A percentile compares a stretch with the other conserved stretches of the same genome.
Evolutionary conservation across 2,329 filamentous ascomycete species (phyloP).

Genomic region (Fusarium sp.): DNA sequence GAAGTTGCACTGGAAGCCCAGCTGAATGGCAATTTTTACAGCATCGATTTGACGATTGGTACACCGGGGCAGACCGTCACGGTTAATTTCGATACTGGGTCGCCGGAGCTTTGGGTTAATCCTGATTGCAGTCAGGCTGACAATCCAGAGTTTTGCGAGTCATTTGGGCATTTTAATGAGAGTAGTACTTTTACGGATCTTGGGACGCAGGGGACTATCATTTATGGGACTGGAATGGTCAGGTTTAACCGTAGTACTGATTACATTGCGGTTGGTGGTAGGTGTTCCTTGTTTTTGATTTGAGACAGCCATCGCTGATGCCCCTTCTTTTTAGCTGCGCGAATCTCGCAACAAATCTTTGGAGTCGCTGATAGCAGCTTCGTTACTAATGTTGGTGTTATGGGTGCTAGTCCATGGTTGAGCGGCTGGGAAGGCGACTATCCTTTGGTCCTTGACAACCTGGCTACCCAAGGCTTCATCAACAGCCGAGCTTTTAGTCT

Average conservation of each 20-base stretch:
- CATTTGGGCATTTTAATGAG: slow-evolving; percentile 46
- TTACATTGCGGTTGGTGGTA: slow-evolving; percentile 47
- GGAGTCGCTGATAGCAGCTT: slow-evolving; percentile 49
- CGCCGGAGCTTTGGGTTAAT: slow-evolving; percentile 56
- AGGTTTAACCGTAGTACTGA: slow-evolving; percentile 49
- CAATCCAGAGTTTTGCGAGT: slow-evolving; percentile 43
- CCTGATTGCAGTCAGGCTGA: slow-evolving; percentile 49
- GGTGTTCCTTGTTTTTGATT: too few relatives aligned
- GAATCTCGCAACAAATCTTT: slow-evolving; percentile 49
- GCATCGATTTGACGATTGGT: slow-evolving; percentile 51
- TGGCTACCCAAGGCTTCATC: slow-evolving; percentile 49
- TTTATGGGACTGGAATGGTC: slow-evolving; percentile 47
- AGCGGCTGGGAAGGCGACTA: slow-evolving; percentile 49
- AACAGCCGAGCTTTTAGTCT: slow-evolving; percentile 51
- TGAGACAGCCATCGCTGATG: too few relatives aligned
- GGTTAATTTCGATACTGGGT: slow-evolving; percentile 55
- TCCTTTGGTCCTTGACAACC: slow-evolving; percentile 49
- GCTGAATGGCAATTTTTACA: slow-evolving; percentile 50
- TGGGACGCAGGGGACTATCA: slow-evolving; percentile 38
- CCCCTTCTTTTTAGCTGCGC: slow-evolving; percentile 34
- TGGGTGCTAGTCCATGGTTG: slow-evolving; percentile 50
- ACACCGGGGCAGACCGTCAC: slow-evolving; percentile 51
- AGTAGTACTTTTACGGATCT: slow-evolving; percentile 45
- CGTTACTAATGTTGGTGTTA: slow-evolving; percentile 44
- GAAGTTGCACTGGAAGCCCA: slow-evolving; percentile 39